phyloP scores from a whole-genome alignment of 805 yeast genomes.

The Clavispora fructus region DNA sequence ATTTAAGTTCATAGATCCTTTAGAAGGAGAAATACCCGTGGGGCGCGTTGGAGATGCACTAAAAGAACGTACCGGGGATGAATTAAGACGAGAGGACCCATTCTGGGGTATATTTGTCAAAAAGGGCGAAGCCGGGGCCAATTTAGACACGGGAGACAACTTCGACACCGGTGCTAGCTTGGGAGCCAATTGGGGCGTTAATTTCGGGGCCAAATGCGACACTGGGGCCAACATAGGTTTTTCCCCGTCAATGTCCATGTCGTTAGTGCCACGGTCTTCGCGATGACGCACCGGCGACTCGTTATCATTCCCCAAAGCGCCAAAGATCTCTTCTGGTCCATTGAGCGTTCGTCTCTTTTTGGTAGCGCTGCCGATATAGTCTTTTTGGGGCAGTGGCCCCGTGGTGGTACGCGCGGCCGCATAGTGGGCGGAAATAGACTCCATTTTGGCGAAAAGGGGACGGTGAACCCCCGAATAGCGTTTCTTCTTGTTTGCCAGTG shows the following conservation, averaged over 20 bases:
- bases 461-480: constrained; percentile 31
- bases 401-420: constrained; percentile 27
- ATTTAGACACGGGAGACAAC: not conserved
- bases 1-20: constrained; percentile 34
- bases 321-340: constrained; percentile 35
- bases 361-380: constrained; percentile 18
- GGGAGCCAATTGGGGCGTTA: not conserved
- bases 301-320: constrained; percentile 5
- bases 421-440: constrained; percentile 44
- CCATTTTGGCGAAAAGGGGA: constrained; percentile 38
- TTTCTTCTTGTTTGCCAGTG: constrained; percentile 11
- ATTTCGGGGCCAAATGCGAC: not conserved
- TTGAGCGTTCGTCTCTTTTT: constrained; percentile 35
- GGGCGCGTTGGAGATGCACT: constrained; percentile 10
- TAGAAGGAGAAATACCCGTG: constrained; percentile 34
- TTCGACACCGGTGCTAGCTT: not conserved
- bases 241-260: not conserved
- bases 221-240: not conserved
- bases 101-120: not conserved
- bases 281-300: constrained; percentile 9
- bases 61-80: not conserved
- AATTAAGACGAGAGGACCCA: not conserved
- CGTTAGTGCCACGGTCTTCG: not conserved
- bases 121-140: not conserved
- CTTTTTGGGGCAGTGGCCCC: not conserved